Evolutionary conservation across 148 eudicot species (phyloP), one percentile per base, ranked within the genome.

Genomic region (Camellia lanceoleosa): DNA sequence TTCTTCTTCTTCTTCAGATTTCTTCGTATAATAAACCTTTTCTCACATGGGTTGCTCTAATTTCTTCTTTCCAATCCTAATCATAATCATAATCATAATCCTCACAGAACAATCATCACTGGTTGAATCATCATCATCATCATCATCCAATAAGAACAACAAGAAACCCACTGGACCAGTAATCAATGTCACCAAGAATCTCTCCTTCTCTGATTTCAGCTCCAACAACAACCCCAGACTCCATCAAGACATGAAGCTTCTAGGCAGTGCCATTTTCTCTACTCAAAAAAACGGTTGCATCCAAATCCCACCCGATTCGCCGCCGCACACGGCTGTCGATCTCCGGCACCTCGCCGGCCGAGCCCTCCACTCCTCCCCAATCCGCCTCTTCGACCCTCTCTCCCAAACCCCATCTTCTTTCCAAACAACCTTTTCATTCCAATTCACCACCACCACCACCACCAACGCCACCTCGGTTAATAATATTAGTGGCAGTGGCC

Each of bases 401-500:
- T 86, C 88, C 71, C 76, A 65, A 59, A 80, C 83, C 2, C 91
- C 97, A 0, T 93, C 94, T 75, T 91, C 95, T 1, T 93, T 93
- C 81, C 78, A 88, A 11, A 90, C 97, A 5, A 84, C 91, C 20
- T 93, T 93, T 70, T 77, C 93, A 64, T 93, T 93, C 80, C 95
- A 87, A 54, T 74, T 93, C 14, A 71, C 65, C 52, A 64, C 56
- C n/a, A 43, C 19, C n/a, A 43, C 19, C 8, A 3, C 67, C 8
- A 11, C 1, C 18, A 18, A 20, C 11, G 4, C 79, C 7, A 59
- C 42, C 44, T 19, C 59, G 0, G 3, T 63, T 9, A 60, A 69
- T 30, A 73, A 11, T 0, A 69, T 13, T 42, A 80, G 93, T 61
- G 95, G 93, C 9, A 90, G 94, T 71, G 97, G 97, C 7, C 86